Evolutionary conservation across 371 early-diverging fungal genomes (phyloP), one percentile per base, ranked within the genome.

Genomic region (Mortierella sp.): DNA sequence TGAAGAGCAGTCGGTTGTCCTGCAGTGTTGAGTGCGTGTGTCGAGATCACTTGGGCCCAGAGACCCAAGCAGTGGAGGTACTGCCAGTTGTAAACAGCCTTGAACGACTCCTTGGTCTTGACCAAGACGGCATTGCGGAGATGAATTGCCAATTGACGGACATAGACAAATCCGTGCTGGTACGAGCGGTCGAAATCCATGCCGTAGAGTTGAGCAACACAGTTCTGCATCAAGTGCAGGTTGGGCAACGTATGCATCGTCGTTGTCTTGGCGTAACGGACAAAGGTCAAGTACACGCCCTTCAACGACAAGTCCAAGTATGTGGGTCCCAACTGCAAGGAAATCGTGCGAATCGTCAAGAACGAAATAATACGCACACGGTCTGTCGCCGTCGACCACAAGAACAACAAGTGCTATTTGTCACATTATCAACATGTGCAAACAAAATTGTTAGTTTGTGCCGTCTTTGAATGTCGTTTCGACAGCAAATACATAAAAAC

Each of bases 81-180:
- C 90, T 97, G 98, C 98, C 98, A 98, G 90, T 97, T 97, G 92
- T 98, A 98, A 35, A 98, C 96, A 8, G 92, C 82, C 74, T 93
- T 93, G 92, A 93, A 96, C 12, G 96, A 92, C 80, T 97, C 97
- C 91, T 94, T 94, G 70, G 94, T 95, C 74, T 94, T 95, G 27
- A 90, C 90, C 78, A 94, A 92, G 88, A 97, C 95, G 11, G 97
- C 96, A 80, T 92, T 93, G 79, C 99, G 93, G 74, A 99, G 89
- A 78, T 94, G 93, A 77, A 97, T 95, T 5, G 98, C 98, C 75
- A 98, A 89, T 87, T 98, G 98, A 49, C 99, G 95, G 65, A 99
- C 93, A 88, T 96, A 97, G 35, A 95, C 92, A 85, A 99, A 99
- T 27, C 94, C 98, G 80, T 95, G 96, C 85, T 97, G 97, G 89